Percentiles rank a stretch among this genome's conserved stretches.
phyloP scores from a whole-genome alignment of 176 grass and related monocot species.

The Aegilops umbellulata region DNA sequence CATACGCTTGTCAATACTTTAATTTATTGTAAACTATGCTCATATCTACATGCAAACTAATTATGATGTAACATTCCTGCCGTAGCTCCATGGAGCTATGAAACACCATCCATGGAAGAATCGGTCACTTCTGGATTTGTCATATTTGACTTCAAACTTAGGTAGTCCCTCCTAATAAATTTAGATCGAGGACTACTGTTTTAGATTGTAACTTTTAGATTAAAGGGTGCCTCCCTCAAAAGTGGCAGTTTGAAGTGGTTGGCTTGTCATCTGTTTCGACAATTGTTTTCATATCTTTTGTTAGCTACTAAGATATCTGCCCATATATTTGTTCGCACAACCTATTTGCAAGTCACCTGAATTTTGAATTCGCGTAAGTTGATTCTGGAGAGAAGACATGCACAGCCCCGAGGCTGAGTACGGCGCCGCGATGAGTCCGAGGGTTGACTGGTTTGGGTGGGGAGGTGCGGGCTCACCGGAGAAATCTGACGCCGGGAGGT shows the following conservation, averaged over 20 bases:
- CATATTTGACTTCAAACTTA: not conserved
- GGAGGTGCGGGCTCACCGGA: no score
- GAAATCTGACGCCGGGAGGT: no score
- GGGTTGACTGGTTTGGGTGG: no score
- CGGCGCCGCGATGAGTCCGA: no score
- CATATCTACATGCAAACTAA: not conserved
- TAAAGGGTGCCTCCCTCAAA: not conserved
- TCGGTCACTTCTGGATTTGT: not conserved
- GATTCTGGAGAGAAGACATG: no score
- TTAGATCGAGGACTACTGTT: not conserved
- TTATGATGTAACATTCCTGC: not conserved
- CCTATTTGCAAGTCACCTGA: no score
- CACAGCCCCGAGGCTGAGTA: no score
- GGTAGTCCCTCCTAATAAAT: not conserved
- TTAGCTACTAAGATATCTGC: no score
- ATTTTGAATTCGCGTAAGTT: no score
- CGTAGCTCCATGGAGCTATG: not conserved
- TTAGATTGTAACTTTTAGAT: not conserved
- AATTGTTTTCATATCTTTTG: not conserved
- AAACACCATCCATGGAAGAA: not conserved
- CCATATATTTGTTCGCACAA: no score
- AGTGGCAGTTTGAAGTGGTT: not conserved
- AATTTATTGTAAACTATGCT: not conserved
- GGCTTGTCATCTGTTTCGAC: not conserved
- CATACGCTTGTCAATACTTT: not conserved